A percentile compares a stretch with the other conserved stretches of the same genome.
Evolutionary conservation across 2,329 filamentous ascomycete genomes (phyloP).

Genomic region (Diaporthe vaccinii): DNA sequence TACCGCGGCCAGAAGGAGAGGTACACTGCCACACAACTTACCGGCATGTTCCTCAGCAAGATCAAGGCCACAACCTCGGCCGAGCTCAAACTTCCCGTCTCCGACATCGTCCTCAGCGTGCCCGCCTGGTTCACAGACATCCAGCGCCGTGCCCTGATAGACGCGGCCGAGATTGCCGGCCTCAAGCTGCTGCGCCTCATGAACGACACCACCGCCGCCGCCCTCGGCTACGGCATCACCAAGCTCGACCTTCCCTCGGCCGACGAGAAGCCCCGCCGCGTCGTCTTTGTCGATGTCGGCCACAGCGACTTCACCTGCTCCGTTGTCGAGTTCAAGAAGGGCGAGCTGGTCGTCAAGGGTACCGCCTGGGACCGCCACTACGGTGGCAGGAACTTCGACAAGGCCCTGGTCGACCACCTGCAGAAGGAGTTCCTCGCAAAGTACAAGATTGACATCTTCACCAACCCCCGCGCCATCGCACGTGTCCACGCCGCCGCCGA

Average conservation of each 20-base stretch:
- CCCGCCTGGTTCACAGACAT: slow-evolving; percentile 97
- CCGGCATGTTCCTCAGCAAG: slow-evolving; percentile 96
- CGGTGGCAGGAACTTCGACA: slow-evolving; percentile 97
- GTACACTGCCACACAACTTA: slow-evolving; percentile 94
- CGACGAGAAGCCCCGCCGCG: slow-evolving; percentile 92
- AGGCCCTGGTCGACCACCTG: slow-evolving; percentile 94
- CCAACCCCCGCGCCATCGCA: slow-evolving; percentile 89
- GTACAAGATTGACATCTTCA: slow-evolving; percentile 95
- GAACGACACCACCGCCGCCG: slow-evolving; percentile 97
- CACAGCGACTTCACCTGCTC: slow-evolving; percentile 96
- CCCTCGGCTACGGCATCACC: slow-evolving; percentile 97
- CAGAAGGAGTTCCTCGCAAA: slow-evolving; percentile 97
- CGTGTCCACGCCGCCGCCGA: slow-evolving; percentile 91
- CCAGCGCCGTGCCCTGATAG: slow-evolving; percentile 89
- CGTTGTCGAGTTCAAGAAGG: slow-evolving; percentile 96
- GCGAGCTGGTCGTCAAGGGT: slow-evolving; percentile 92
- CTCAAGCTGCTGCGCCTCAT: slow-evolving; percentile 94
- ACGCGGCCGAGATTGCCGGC: slow-evolving; percentile 93
- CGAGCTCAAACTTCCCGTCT: slow-evolving; percentile 92
- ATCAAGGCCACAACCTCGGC: slow-evolving; percentile 88
- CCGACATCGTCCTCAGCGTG: slow-evolving; percentile 93
- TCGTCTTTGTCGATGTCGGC: slow-evolving; percentile 94
- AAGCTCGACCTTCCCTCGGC: slow-evolving; percentile 91
- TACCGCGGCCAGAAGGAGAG: slow-evolving; percentile 96
- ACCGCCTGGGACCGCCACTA: slow-evolving; percentile 96